Percentiles rank a stretch among this genome's conserved stretches.
phyloP scores from a whole-genome alignment of 257 asterid species.

The Nicotiana tabacum region DNA sequence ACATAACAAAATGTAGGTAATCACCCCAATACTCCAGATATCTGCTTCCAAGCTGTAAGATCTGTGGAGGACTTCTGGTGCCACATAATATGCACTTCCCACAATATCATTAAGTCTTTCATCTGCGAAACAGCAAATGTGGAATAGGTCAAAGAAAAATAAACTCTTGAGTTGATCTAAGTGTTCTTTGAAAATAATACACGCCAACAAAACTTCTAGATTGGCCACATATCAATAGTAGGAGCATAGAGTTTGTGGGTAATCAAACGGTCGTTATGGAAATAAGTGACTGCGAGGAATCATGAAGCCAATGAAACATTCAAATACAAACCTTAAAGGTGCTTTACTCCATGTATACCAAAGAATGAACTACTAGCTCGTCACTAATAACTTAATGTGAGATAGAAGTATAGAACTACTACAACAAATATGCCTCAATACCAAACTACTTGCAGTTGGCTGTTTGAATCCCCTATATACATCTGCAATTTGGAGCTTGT shows the following conservation, averaged over 20 bases:
- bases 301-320: neutral
- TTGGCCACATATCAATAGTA: neutral
- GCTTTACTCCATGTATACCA: neutral
- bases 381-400: neutral
- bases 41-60: slow-evolving; percentile 95
- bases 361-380: neutral
- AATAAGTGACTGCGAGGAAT: neutral
- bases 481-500: neutral
- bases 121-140: slow-evolving; percentile 39
- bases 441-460: neutral
- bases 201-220: neutral
- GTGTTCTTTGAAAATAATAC: neutral
- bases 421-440: neutral
- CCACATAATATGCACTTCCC: slow-evolving; percentile 98
- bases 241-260: neutral
- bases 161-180: neutral
- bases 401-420: neutral
- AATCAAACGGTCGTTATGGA: neutral
- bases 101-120: slow-evolving; percentile 95
- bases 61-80: slow-evolving; percentile 97
- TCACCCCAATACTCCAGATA: slow-evolving; percentile 97
- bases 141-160: neutral
- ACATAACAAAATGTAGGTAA: slow-evolving; percentile 80
- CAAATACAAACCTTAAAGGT: neutral
- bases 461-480: neutral